Percentiles rank a stretch among this genome's conserved stretches.
Conservation (phyloP, 2,329 filamentous ascomycete species). For the Neonectria faginata region DNA sequence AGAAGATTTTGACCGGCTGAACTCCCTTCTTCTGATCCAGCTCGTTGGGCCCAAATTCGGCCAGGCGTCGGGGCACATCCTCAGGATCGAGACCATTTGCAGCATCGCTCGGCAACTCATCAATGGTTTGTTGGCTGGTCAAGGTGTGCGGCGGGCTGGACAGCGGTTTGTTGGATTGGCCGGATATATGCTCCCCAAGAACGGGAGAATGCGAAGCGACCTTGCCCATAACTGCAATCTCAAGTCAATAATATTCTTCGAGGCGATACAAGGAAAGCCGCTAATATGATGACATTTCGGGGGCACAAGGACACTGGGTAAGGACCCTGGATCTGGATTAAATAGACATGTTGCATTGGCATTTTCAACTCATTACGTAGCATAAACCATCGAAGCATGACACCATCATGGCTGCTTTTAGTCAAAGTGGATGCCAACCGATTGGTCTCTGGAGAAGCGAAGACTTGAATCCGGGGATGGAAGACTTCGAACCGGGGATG, state of each 20-base stretch:
- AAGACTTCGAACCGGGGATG: constrained; percentile 2
- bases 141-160: constrained; percentile 68
- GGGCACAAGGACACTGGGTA: not conserved
- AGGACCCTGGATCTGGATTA: not conserved
- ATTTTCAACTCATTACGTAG: constrained; percentile 2
- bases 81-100: constrained; percentile 63
- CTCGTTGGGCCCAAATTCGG: constrained; percentile 68
- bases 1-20: constrained; percentile 66
- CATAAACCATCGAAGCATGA: not conserved
- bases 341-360: constrained; percentile 1
- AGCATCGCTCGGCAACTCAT: constrained; percentile 63
- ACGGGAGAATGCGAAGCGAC: constrained; percentile 17
- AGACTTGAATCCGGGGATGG: constrained; percentile 5
- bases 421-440: not conserved
- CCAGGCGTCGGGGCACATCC: constrained; percentile 62
- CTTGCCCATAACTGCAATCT: constrained; percentile 60
- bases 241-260: not conserved
- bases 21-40: constrained; percentile 60
- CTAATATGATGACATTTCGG: not conserved
- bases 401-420: not conserved
- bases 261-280: not conserved
- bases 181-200: constrained; percentile 43
- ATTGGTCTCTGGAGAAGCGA: not conserved
- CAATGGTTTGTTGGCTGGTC: constrained; percentile 58
- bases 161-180: constrained; percentile 52